These are phyloP conservation scores for Sclerotinia nivalis DNA, from an alignment of 2,329 filamentous ascomycete genomes.

Conservation along the genomic window DNA sequence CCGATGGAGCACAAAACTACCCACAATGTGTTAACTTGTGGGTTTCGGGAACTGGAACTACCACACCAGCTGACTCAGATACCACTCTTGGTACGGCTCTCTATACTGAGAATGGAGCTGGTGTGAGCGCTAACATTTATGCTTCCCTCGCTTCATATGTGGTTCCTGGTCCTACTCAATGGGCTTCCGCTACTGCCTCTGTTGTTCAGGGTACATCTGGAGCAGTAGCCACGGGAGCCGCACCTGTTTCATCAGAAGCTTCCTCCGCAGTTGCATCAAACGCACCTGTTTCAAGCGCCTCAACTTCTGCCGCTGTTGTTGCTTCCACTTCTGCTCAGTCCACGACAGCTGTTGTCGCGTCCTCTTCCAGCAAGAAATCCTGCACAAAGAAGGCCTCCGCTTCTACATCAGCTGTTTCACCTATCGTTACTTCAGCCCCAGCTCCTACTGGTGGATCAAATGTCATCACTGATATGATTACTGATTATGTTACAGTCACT, in stretches of 20 bases:
- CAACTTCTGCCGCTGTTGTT: not conserved
- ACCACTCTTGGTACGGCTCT: conserved; percentile 45
- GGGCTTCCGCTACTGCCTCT: conserved; percentile 9
- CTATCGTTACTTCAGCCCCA: not conserved
- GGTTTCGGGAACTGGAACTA: conserved; percentile 48
- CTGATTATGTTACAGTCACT: not conserved
- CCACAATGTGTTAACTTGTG: conserved; percentile 53
- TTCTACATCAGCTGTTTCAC: not conserved
- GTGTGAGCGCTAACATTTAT: conserved; percentile 47
- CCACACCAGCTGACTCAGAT: conserved; percentile 38
- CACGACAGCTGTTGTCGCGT: not conserved
- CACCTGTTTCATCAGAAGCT: not conserved
- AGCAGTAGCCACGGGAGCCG: not conserved
- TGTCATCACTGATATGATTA: not conserved
- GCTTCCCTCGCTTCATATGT: conserved; percentile 37
- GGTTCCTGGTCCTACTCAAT: conserved; percentile 41
- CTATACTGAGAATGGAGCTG: conserved; percentile 47
- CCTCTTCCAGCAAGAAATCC: conserved; percentile 3
- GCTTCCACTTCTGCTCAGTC: conserved; percentile 2
- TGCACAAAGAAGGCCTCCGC: not conserved
- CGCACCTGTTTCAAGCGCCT: not conserved
- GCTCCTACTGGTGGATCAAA: not conserved
- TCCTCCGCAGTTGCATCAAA: not conserved
- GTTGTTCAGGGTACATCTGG: not conserved
- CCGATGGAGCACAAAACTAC: conserved; percentile 53